These are phyloP conservation scores for Aspergillus diversus DNA, from an alignment of 495 filamentous ascomycete species.

Conservation along the genomic window DNA sequence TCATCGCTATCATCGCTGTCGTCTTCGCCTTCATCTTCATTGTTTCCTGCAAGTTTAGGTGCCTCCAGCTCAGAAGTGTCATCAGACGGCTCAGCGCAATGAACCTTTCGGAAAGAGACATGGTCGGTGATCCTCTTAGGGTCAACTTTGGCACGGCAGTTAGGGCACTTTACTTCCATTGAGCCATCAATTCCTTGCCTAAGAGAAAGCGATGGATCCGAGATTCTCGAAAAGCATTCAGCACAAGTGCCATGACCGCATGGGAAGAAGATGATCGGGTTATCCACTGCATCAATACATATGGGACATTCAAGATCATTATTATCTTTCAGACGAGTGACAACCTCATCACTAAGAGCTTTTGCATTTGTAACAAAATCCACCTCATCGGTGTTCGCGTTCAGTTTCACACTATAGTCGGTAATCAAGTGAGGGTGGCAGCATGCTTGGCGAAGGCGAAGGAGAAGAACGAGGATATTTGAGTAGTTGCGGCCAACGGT, in stretches of 20 bases:
- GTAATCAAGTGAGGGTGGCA: slow-evolving; percentile 91
- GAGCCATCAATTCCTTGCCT: slow-evolving; percentile 60
- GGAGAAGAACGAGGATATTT: slow-evolving; percentile 80
- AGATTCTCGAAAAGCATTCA: slow-evolving; percentile 77
- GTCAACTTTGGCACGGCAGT: slow-evolving; percentile 69
- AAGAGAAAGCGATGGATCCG: slow-evolving; percentile 60
- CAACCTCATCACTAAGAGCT: slow-evolving; percentile 60
- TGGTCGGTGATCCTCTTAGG: slow-evolving; percentile 73
- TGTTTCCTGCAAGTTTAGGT: slow-evolving; percentile 35
- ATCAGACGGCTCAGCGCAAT: slow-evolving; percentile 56
- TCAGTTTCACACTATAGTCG: slow-evolving; percentile 65
- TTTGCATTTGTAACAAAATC: slow-evolving; percentile 70
- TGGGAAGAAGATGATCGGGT: slow-evolving; percentile 79
- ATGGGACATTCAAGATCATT: slow-evolving; percentile 71
- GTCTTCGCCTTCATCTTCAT: slow-evolving; percentile 48
- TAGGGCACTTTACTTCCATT: slow-evolving; percentile 68
- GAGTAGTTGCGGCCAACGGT: slow-evolving; percentile 80
- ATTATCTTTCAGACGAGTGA: slow-evolving; percentile 68
- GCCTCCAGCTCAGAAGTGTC: slow-evolving; percentile 33
- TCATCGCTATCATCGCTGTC: slow-evolving; percentile 39
- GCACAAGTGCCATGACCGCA: slow-evolving; percentile 84
- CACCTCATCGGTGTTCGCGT: slow-evolving; percentile 58
- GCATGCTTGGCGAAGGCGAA: slow-evolving; percentile 83
- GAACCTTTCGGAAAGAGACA: slow-evolving; percentile 71
- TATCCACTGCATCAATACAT: slow-evolving; percentile 75